Evolutionary conservation across 345 rosid species (phyloP).

Genomic region (Isatis tinctoria): DNA sequence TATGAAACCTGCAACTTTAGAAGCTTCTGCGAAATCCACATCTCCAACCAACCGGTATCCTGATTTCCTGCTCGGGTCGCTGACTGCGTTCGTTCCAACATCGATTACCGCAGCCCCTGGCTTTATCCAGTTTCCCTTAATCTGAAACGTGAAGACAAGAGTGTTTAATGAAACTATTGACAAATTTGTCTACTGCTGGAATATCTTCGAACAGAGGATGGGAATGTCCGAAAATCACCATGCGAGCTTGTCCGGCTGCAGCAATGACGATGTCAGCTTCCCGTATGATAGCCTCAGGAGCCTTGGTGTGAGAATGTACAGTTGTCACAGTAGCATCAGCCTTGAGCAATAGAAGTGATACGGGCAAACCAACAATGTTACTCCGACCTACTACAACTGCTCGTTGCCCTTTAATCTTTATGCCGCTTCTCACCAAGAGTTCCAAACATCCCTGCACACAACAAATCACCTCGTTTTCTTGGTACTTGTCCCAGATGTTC

Average conservation of each 20-base stretch:
- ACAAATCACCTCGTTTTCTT: not conserved
- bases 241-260: constrained; percentile 90
- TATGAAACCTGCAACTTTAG: constrained; percentile 72
- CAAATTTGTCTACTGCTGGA: not conserved
- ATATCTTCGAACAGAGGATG: not conserved
- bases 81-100: constrained; percentile 83
- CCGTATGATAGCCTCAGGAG: constrained; percentile 57
- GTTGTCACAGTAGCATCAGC: constrained; percentile 86
- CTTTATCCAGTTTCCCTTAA: constrained; percentile 88
- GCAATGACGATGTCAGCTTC: constrained; percentile 93
- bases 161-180: not conserved
- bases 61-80: constrained; percentile 63
- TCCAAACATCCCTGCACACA: constrained; percentile 78
- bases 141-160: constrained; percentile 41
- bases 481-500: not conserved
- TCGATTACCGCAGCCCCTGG: constrained; percentile 96
- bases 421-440: constrained; percentile 71
- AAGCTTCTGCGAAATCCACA: constrained; percentile 74
- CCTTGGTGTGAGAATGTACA: constrained; percentile 71
- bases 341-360: constrained; percentile 77
- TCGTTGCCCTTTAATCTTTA: constrained; percentile 62
- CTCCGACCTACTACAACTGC: constrained; percentile 94
- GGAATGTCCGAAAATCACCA: constrained; percentile 40
- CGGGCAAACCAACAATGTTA: constrained; percentile 90
- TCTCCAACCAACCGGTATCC: constrained; percentile 97